These are phyloP conservation scores for Quercus mongolica DNA, from an alignment of 306 rosid species.

Conservation along the genomic window DNA sequence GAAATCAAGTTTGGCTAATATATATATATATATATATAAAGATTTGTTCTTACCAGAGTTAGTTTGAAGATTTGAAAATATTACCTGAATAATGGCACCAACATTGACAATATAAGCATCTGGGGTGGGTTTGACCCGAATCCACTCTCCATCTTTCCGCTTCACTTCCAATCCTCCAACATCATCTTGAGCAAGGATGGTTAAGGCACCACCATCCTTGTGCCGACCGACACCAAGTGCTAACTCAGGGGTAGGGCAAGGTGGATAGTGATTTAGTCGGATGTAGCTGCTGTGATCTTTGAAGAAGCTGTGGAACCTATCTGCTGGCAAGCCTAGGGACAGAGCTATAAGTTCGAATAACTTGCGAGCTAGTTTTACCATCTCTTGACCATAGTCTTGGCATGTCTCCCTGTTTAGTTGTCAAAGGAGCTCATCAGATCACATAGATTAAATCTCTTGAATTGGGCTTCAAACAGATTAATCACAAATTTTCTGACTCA, in stretches of 20 bases:
- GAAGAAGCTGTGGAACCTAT: slow-evolving; percentile 42
- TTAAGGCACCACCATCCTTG: slow-evolving; percentile 51
- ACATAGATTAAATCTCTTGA: background rate
- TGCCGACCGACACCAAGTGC: slow-evolving; percentile 66
- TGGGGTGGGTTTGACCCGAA: slow-evolving; percentile 52
- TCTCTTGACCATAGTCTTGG: slow-evolving; percentile 43
- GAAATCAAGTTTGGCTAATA: background rate
- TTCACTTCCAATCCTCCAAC: slow-evolving; percentile 68
- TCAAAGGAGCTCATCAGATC: background rate
- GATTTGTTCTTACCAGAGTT: no score
- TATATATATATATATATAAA: no score
- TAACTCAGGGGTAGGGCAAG: slow-evolving; percentile 57
- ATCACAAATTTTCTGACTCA: no score
- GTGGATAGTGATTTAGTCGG: slow-evolving; percentile 55
- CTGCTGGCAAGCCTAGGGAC: slow-evolving; percentile 51
- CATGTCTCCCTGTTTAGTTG: slow-evolving; percentile 27
- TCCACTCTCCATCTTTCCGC: slow-evolving; percentile 62
- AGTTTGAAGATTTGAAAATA: no score
- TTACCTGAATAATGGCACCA: slow-evolving; percentile 59
- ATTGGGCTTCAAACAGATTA: background rate
- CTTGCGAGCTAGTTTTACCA: slow-evolving; percentile 39
- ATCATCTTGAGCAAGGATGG: slow-evolving; percentile 59
- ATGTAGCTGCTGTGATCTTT: slow-evolving; percentile 40
- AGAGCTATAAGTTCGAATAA: slow-evolving; percentile 54
- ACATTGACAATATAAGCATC: slow-evolving; percentile 57